Conservation (phyloP, 805 yeast species). For the Spathaspora hagerdaliae region DNA sequence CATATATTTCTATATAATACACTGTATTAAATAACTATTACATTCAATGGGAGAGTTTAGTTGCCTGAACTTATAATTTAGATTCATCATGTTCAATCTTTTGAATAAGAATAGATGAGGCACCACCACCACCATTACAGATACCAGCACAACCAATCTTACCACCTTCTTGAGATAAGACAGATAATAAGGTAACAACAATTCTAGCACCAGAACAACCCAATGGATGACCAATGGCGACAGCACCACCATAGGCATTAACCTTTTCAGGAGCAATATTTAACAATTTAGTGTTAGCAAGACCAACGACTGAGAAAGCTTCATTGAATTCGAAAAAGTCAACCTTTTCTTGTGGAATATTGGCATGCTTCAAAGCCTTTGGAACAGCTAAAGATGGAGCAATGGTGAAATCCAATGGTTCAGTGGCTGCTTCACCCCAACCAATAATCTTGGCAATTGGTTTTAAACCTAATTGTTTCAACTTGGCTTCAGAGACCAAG, state of each 20-base stretch:
- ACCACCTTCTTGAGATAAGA: conserved; percentile 73
- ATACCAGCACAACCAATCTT: conserved; percentile 92
- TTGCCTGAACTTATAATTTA: conserved; percentile 24
- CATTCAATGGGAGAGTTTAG: neutral
- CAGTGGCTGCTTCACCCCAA: conserved; percentile 98
- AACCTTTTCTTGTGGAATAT: conserved; percentile 57
- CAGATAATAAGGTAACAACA: conserved; percentile 78
- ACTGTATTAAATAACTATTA: neutral
- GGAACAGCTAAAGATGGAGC: conserved; percentile 95
- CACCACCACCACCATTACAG: conserved; percentile 99
- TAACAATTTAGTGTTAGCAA: conserved; percentile 77
- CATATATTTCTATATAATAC: neutral
- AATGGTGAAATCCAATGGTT: conserved; percentile 92
- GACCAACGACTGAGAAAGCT: conserved; percentile 95
- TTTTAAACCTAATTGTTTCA: conserved; percentile 78
- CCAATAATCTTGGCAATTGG: conserved; percentile 88
- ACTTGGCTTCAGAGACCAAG: conserved; percentile 78
- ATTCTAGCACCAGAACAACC: conserved; percentile 96
- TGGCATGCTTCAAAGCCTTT: conserved; percentile 89
- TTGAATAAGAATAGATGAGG: conserved; percentile 87
- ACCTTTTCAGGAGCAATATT: conserved; percentile 62
- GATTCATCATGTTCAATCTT: conserved; percentile 37
- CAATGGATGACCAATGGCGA: conserved; percentile 91
- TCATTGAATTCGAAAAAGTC: conserved; percentile 96
- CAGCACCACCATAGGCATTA: conserved; percentile 94